Evolutionary conservation across 208 protist genomes (phyloP), one percentile per base, ranked within the genome.

Genomic region (Angomonas deanei): DNA sequence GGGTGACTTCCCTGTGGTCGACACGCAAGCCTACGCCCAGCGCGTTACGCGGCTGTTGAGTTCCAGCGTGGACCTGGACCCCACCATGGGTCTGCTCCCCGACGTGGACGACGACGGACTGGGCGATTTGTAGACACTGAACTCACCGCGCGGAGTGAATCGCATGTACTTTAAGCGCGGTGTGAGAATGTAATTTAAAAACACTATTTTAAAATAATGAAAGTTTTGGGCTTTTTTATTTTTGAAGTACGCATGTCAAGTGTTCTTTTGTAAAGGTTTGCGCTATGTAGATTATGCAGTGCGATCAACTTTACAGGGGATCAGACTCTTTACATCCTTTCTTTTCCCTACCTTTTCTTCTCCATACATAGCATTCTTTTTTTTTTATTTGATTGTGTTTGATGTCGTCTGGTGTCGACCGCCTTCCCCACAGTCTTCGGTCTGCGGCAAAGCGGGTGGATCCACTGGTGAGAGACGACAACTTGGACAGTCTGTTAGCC

Each of bases 1-100:
- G 34, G 89, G 91, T 24, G 98, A 98, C 56, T 99, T 98, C 78
- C 74, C 70, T n/a, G 68, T 97, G 39, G 66, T 80, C 2, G 82
- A 97, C 68, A 72, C 82, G 52, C 63, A 78, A 1, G 72, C 72
- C 50, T 96, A 91, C 76, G 80, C 90, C 10, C 64, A 75, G 42
- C 91, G 94, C 65, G 75, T 99, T 31, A 80, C 85, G 54, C 80
- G 86, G 8, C 87, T 99, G 50, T 74, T 99, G 28, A 73, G 81
- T 53, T 78, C 76, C 42, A 86, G 92, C 46, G 80, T 98, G 27
- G 78, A 90, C 67, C 49, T 98, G 39, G 61, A 84, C 27, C 47
- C 72, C 1, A 80, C 92, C 56, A 84, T 89, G 19, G 46, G 42
- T 3, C 63, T 96, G 33, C 73, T 95, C 17, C 85, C 88, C 17